A percentile compares a stretch with the other conserved stretches of the same genome.
Evolutionary conservation across 2,329 filamentous ascomycete species (phyloP).

Genomic region (Teratosphaeria destructans): DNA sequence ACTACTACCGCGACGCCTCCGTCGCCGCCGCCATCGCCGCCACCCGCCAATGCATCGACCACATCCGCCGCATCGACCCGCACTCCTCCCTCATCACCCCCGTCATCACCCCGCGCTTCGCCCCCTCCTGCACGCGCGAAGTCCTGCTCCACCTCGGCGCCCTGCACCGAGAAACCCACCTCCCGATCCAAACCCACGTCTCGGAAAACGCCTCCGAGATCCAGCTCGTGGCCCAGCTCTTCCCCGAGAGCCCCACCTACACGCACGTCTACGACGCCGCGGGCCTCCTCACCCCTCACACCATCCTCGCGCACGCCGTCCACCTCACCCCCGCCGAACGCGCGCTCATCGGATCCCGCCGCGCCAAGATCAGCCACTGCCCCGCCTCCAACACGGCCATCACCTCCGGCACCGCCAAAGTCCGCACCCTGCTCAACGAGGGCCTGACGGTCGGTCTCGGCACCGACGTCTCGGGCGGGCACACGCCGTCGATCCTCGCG

Average conservation of each 20-base stretch:
- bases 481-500: conserved; percentile 69
- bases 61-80: conserved; percentile 60
- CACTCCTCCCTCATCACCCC: conserved; percentile 55
- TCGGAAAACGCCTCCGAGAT: conserved; percentile 73
- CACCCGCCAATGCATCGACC: conserved; percentile 35
- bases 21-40: conserved; percentile 49
- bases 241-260: conserved; percentile 56
- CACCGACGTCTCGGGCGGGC: conserved; percentile 85
- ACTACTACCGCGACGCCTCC: conserved; percentile 68
- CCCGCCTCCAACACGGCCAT: conserved; percentile 78
- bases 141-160: conserved; percentile 54
- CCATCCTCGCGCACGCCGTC: conserved; percentile 76
- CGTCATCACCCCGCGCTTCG: conserved; percentile 64
- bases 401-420: conserved; percentile 65
- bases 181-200: conserved; percentile 81
- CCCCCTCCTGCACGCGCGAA: conserved; percentile 42
- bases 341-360: conserved; percentile 48
- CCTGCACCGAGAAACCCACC: conserved; percentile 50
- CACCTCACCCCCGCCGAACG: conserved; percentile 62
- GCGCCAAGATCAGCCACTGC: conserved; percentile 69
- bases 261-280: conserved; percentile 67
- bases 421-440: conserved; percentile 62
- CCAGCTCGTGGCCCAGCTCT: conserved; percentile 56
- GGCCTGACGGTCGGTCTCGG: conserved; percentile 76
- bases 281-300: conserved; percentile 59